Conservation (phyloP, 1,139 yeast genomes). For the Protomyces arabidopsidicola region DNA sequence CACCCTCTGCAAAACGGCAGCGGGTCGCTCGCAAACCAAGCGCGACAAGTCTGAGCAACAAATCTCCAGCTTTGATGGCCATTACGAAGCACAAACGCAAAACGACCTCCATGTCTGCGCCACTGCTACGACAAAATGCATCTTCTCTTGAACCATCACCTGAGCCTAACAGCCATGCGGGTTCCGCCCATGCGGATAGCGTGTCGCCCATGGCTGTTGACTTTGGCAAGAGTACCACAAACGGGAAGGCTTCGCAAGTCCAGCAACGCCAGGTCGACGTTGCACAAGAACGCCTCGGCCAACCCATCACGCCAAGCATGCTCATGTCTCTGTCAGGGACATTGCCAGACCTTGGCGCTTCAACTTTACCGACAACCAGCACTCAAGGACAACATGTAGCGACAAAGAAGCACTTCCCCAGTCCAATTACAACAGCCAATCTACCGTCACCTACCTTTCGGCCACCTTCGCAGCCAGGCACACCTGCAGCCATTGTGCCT, state of each 20-base stretch:
- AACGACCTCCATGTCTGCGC: background rate
- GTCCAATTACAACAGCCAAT: background rate
- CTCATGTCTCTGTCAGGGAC: slow-evolving; percentile 11
- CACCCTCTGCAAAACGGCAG: background rate
- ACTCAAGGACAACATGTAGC: background rate
- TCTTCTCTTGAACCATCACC: slow-evolving; percentile 9
- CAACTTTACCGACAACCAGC: background rate
- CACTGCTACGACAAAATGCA: background rate
- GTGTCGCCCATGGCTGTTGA: slow-evolving; percentile 15
- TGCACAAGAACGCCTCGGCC: slow-evolving; percentile 1
- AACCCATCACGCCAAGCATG: slow-evolving; percentile 26
- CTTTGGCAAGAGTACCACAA: background rate
- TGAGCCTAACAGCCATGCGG: background rate
- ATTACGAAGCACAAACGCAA: background rate
- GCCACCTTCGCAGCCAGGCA: background rate
- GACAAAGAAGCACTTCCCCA: background rate
- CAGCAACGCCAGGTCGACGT: too few relatives aligned
- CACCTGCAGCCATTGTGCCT: background rate
- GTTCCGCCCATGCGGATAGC: background rate
- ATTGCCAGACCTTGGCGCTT: background rate
- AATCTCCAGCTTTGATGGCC: background rate
- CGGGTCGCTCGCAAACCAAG: background rate
- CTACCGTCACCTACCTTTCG: background rate
- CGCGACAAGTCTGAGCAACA: background rate
- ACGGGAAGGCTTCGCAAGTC: background rate